These are phyloP conservation scores for Lentinula detonsa DNA, from an alignment of 768 basidiomycete species.

Conservation along the genomic window DNA sequence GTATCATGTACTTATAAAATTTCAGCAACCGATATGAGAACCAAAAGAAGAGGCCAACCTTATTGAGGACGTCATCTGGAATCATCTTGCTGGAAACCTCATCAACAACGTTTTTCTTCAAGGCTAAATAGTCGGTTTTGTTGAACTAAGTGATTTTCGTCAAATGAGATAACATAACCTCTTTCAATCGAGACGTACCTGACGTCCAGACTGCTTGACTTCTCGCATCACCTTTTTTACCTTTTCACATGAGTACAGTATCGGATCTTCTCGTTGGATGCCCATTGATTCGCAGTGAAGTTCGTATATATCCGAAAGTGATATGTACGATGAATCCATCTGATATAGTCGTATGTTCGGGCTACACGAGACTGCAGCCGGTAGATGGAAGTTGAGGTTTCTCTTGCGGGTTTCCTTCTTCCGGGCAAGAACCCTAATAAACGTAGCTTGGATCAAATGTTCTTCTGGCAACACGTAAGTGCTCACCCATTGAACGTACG, in stretches of 20 bases:
- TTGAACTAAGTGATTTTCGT: conserved; percentile 34
- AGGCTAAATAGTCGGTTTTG: conserved; percentile 59
- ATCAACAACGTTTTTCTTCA: conserved; percentile 83
- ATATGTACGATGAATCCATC: conserved; percentile 86
- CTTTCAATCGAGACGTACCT: conserved; percentile 23
- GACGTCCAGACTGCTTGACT: conserved; percentile 42
- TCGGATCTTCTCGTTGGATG: conserved; percentile 82
- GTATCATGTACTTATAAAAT: conserved; percentile 74
- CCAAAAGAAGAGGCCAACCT: conserved; percentile 41
- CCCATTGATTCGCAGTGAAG: conserved; percentile 72
- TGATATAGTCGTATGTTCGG: conserved; percentile 82
- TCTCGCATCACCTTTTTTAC: conserved; percentile 64
- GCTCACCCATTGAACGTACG: conserved; percentile 89
- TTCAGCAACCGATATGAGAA: conserved; percentile 4
- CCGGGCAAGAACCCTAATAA: conserved; percentile 64
- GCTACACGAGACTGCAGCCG: conserved; percentile 79
- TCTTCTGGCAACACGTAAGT: not conserved
- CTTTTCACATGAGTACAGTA: conserved; percentile 82
- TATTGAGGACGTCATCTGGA: conserved; percentile 81
- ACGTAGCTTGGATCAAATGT: conserved; percentile 3
- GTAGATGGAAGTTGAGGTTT: conserved; percentile 87
- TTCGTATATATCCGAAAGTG: conserved; percentile 92
- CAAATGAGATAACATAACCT: not conserved
- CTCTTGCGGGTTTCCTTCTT: conserved; percentile 93
- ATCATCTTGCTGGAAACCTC: conserved; percentile 85